Evolutionary conservation across 495 filamentous ascomycete genomes (phyloP), one percentile per base, ranked within the genome.

Genomic region (Neurospora pannonica): DNA sequence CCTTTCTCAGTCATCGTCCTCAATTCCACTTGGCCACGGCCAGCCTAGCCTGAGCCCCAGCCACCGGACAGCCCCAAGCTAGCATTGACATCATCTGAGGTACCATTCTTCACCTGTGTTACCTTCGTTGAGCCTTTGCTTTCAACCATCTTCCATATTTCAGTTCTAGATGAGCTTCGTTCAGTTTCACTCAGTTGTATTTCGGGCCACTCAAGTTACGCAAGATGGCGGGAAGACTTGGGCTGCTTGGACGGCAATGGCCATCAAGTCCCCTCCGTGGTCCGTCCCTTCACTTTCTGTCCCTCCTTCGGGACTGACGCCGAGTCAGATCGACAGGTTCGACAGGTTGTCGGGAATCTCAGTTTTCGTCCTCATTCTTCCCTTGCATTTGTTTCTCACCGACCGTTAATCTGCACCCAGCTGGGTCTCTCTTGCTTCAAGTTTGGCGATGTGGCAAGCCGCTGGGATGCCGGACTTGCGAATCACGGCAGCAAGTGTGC

Each of bases 321-420:
- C 28, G 15, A 36, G 54, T 67, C 54, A 67, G 28, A 67, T 34
- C 28, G 54, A 31, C 54, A 67, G 54, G 54, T 67, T 34, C 28
- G 54, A 62, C 54, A 34, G 24, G 28, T 34, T 67, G 28, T 67
- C 54, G 28, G 54, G 28, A 67, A 42, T 21, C 42, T 36, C 71
- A 54, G 24, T 62, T 72, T 72, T 70, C 42, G 34, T 72, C 42
- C 60, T 67, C 71, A 69, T n/a, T 37, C 10, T 36, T 34, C 34
- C 43, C 9, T 69, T 72, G 71, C 34, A 42, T 71, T 21, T 67
- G 19, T 67, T 60, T 67, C 71, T 72, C 71, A 21, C 71, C 71
- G 71, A 31, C 39, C 38, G 38, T 72, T 34, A 34, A 38, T 37
- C 70, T 42, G 54, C 15, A 67, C 54, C 54, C 28, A 67, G 28